Conservation (phyloP, 2,329 filamentous ascomycete genomes). For the Hypocreales sp. region DNA sequence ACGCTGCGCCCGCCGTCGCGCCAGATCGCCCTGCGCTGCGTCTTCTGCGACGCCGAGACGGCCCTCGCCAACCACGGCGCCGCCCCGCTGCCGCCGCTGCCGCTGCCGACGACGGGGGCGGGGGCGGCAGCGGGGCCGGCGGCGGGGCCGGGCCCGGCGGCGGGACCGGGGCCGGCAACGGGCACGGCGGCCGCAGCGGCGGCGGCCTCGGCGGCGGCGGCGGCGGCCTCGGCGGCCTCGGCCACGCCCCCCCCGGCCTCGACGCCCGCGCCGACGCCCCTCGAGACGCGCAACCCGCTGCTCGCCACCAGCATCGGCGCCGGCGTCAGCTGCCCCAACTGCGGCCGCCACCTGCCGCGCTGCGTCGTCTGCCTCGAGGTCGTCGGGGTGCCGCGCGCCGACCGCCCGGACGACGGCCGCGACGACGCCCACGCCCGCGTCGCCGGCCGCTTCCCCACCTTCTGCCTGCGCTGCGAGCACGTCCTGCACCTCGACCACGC, state of each 20-base stretch:
- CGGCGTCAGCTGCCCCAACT: slow-evolving; percentile 50
- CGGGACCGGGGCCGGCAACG: background rate
- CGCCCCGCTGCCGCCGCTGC: slow-evolving; percentile 5
- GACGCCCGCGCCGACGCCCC: slow-evolving; percentile 6
- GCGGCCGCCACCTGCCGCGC: slow-evolving; percentile 49
- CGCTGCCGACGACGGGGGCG: slow-evolving; percentile 6
- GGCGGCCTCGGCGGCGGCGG: background rate
- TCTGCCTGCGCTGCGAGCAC: slow-evolving; percentile 54
- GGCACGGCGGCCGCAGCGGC: background rate
- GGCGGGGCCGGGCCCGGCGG: too few species aligned
- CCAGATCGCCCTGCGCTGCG: slow-evolving; percentile 61
- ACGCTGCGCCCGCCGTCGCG: slow-evolving; percentile 48
- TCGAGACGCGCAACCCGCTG: slow-evolving; percentile 35
- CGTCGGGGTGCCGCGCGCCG: slow-evolving; percentile 47
- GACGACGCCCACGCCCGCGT: slow-evolving; percentile 13
- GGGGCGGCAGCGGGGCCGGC: slow-evolving; percentile 8
- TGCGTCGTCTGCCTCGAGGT: slow-evolving; percentile 54
- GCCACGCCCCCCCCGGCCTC: slow-evolving; percentile 6
- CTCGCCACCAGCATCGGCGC: slow-evolving; percentile 40
- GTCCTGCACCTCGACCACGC: slow-evolving; percentile 54
- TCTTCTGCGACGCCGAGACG: slow-evolving; percentile 55
- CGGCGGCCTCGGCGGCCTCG: too few species aligned
- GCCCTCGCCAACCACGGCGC: slow-evolving; percentile 26
- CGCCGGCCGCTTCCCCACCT: slow-evolving; percentile 48
- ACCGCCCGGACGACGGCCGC: slow-evolving; percentile 29